phyloP scores from a whole-genome alignment of 768 basidiomycete species.

The Leccinum arenicola region DNA sequence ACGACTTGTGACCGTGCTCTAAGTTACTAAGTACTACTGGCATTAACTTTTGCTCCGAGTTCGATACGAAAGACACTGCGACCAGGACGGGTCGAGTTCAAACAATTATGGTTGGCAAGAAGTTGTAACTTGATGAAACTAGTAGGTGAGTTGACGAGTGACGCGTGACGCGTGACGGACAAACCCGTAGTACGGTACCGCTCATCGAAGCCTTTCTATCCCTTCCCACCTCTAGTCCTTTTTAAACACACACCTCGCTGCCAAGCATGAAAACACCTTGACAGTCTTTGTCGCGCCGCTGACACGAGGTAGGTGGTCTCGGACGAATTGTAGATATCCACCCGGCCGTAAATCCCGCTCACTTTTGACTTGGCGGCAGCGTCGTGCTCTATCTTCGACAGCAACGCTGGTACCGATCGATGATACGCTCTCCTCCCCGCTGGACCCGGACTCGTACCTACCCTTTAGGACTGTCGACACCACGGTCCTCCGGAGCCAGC shows the following conservation, averaged over 20 bases:
- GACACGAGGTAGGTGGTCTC: constrained; percentile 63
- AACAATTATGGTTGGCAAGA: no score
- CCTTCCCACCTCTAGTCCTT: constrained; percentile 80
- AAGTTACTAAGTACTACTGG: no score
- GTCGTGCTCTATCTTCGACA: constrained; percentile 72
- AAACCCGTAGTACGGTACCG: constrained; percentile 27
- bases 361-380: constrained; percentile 36
- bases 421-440: constrained; percentile 30
- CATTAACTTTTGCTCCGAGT: no score
- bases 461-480: constrained; percentile 80
- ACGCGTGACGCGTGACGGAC: no score
- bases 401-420: constrained; percentile 40
- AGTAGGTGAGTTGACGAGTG: no score
- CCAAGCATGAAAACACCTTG: constrained; percentile 87
- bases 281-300: constrained; percentile 87
- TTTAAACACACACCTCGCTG: constrained; percentile 89
- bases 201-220: constrained; percentile 48
- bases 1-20: no score
- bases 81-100: no score
- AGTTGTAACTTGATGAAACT: no score
- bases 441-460: constrained; percentile 77
- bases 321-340: not conserved
- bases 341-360: not conserved
- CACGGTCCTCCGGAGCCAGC: constrained; percentile 45
- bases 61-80: no score